Percentiles rank a stretch among this genome's conserved stretches.
These are phyloP conservation scores for Hydrangea macrophylla DNA, from an alignment of 148 eudicot genomes.

Conservation along the genomic window DNA sequence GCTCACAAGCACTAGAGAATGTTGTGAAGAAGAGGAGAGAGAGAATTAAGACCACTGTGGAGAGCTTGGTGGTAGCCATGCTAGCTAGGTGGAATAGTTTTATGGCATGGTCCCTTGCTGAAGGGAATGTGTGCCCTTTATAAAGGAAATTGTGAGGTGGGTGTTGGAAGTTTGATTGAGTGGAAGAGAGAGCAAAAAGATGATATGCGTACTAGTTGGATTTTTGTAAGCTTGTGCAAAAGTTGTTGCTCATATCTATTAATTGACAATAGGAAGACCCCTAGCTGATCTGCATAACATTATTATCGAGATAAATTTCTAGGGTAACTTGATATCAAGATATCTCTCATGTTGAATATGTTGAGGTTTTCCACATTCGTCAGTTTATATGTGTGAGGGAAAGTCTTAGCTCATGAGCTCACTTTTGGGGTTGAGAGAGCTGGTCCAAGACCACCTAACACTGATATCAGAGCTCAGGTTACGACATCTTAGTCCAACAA, in stretches of 20 bases:
- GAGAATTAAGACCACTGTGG: slow-evolving; percentile 9
- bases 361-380: too few species aligned
- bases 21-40: slow-evolving; percentile 26
- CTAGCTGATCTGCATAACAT: too few species aligned
- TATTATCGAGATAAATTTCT: too few species aligned
- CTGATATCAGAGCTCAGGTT: too few species aligned
- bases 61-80: slow-evolving; percentile 6
- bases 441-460: too few species aligned
- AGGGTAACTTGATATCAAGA: too few species aligned
- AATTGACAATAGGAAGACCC: too few species aligned
- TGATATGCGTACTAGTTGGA: background rate
- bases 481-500: too few species aligned
- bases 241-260: background rate
- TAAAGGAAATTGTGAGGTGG: slow-evolving; percentile 13
- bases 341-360: too few species aligned
- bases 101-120: background rate
- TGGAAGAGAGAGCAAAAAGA: slow-evolving; percentile 5
- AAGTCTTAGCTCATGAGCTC: too few species aligned
- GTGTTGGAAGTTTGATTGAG: slow-evolving; percentile 4
- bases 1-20: slow-evolving; percentile 20
- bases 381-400: too few species aligned
- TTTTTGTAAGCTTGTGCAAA: slow-evolving; percentile 8
- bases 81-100: background rate
- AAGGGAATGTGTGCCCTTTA: background rate
- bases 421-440: too few species aligned